Conservation (phyloP, 2,329 filamentous ascomycete species). For the Epichloe uncinata region DNA sequence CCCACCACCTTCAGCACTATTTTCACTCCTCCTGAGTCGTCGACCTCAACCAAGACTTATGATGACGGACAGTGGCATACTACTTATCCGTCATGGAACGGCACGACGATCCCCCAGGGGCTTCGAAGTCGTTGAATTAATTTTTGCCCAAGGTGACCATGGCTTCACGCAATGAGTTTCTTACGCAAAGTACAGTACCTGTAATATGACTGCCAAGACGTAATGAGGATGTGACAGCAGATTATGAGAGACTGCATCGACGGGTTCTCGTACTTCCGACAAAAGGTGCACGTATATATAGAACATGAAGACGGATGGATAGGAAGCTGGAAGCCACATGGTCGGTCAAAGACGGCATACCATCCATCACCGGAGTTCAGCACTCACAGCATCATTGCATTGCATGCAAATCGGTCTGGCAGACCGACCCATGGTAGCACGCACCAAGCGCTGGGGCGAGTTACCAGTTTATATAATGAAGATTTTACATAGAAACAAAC, state of each 20-base stretch:
- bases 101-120: slow-evolving; percentile 13
- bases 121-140: neutral
- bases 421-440: slow-evolving; percentile 2
- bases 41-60: slow-evolving; percentile 16
- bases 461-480: neutral
- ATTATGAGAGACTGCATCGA: neutral
- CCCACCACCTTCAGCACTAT: slow-evolving; percentile 4
- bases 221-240: neutral
- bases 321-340: no score
- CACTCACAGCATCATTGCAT: neutral
- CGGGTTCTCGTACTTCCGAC: no score
- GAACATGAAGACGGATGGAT: neutral
- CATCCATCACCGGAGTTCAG: neutral
- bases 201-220: neutral
- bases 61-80: slow-evolving; percentile 35
- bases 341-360: neutral
- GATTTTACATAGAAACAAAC: neutral
- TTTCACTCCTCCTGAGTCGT: slow-evolving; percentile 4
- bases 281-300: neutral
- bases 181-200: neutral
- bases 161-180: no score
- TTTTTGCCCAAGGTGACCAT: neutral
- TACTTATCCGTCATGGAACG: slow-evolving; percentile 31
- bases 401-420: neutral
- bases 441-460: slow-evolving; percentile 11